Evolutionary conservation across 2,329 filamentous ascomycete species (phyloP).

Genomic region (Nigrospora oryzae): DNA sequence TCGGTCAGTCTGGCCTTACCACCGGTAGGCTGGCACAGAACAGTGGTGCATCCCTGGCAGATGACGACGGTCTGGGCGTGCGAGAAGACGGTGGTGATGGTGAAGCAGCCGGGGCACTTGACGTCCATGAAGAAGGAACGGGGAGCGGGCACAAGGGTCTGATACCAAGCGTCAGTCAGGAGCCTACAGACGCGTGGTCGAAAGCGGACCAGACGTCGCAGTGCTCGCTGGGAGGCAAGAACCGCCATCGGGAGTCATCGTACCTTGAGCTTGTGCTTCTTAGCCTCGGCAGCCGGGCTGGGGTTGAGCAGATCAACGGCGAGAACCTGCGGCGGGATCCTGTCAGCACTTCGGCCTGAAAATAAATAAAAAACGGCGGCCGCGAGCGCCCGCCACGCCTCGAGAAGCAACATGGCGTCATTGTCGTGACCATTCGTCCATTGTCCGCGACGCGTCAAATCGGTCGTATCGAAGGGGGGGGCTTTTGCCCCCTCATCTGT

Average conservation of each 20-base stretch:
- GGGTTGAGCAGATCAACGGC: conserved; percentile 99
- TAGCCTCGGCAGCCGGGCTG: conserved; percentile 91
- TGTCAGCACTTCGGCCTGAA: conserved; percentile 34
- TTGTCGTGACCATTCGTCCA: neutral
- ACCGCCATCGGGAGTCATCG: conserved; percentile 13
- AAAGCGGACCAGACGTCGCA: neutral
- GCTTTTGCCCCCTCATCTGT: too few relatives aligned
- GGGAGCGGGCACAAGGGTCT: conserved; percentile 91
- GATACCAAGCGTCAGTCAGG: conserved; percentile 1
- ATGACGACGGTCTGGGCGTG: conserved; percentile 99
- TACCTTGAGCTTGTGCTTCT: conserved; percentile 99
- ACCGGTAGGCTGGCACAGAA: conserved; percentile 98
- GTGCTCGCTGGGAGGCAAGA: neutral
- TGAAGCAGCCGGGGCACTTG: conserved; percentile 99
- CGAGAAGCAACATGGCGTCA: neutral
- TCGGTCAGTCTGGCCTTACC: conserved; percentile 98
- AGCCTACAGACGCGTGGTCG: too few relatives aligned
- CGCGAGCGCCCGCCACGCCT: neutral
- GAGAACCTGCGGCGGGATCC: conserved; percentile 69
- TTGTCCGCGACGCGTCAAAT: neutral
- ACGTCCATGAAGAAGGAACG: conserved; percentile 99
- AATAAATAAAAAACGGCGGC: too few relatives aligned
- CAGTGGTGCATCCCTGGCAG: conserved; percentile 98
- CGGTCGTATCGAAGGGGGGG: too few relatives aligned
- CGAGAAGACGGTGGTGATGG: conserved; percentile 99